Conservation (phyloP, 495 filamentous ascomycete species). For the Neurospora africana region DNA sequence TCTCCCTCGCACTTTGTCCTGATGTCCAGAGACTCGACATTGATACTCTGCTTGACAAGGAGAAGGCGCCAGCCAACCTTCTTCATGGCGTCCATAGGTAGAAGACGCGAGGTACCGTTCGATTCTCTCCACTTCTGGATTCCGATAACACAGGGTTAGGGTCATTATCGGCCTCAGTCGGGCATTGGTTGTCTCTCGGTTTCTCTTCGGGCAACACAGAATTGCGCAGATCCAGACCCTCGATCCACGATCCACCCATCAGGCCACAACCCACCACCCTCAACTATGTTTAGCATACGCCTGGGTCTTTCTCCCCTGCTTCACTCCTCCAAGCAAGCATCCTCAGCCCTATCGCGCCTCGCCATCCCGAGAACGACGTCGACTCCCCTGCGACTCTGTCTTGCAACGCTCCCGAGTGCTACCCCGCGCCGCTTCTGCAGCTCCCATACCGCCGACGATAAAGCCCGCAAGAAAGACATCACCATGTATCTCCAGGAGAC, state of each 20-base stretch:
- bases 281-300: background rate
- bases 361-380: background rate
- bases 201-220: background rate
- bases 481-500: slow-evolving; percentile 33
- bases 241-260: background rate
- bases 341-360: background rate
- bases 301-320: background rate
- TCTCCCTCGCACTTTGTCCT: background rate
- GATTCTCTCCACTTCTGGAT: background rate
- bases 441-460: background rate
- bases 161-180: background rate
- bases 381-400: background rate
- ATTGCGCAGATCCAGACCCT: background rate
- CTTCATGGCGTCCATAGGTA: background rate
- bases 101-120: no score
- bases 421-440: background rate
- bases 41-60: background rate
- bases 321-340: background rate
- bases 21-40: background rate
- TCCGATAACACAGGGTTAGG: background rate
- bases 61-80: background rate
- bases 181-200: background rate
- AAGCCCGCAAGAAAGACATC: slow-evolving; percentile 24
- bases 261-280: background rate
- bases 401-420: background rate